These are phyloP conservation scores for Helicocarpus griseus DNA, from an alignment of 2,329 filamentous ascomycete species.

Conservation along the genomic window DNA sequence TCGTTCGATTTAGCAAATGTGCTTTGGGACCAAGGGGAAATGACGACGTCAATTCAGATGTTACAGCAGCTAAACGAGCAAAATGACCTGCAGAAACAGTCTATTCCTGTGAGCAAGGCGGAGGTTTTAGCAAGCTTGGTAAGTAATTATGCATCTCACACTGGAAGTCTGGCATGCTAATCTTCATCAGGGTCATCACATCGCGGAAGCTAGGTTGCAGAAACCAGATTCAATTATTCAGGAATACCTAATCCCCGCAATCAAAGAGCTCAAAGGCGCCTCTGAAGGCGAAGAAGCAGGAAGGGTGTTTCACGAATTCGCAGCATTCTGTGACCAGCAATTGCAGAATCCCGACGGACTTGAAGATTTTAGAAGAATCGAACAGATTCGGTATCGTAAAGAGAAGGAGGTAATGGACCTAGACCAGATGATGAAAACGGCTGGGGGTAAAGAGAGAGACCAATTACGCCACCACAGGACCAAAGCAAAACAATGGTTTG, in stretches of 20 bases:
- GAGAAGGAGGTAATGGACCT: slow-evolving; percentile 69
- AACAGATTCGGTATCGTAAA: slow-evolving; percentile 70
- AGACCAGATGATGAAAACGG: slow-evolving; percentile 46
- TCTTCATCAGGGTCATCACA: slow-evolving; percentile 57
- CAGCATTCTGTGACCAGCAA: slow-evolving; percentile 89
- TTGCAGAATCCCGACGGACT: slow-evolving; percentile 75
- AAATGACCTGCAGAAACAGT: slow-evolving; percentile 55
- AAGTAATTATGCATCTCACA: slow-evolving; percentile 16
- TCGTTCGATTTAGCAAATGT: slow-evolving; percentile 79
- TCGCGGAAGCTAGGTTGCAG: slow-evolving; percentile 81
- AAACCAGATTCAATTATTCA: slow-evolving; percentile 85
- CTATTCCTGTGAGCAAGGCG: slow-evolving; percentile 61
- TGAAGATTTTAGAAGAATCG: slow-evolving; percentile 73
- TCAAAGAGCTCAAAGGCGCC: slow-evolving; percentile 66
- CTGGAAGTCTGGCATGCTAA: slow-evolving; percentile 1
- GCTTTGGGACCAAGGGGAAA: slow-evolving; percentile 89
- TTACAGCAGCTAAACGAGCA: slow-evolving; percentile 62
- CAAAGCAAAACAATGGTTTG: slow-evolving; percentile 78
- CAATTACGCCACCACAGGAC: slow-evolving; percentile 52
- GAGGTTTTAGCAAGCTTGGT: slow-evolving; percentile 76
- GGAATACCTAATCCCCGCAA: slow-evolving; percentile 73
- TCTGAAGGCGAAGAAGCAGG: slow-evolving; percentile 64
- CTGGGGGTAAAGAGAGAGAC: slow-evolving; percentile 44
- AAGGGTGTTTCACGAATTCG: slow-evolving; percentile 88
- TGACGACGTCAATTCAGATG: slow-evolving; percentile 79